phyloP scores from a whole-genome alignment of 164 flowering plant genomes.

The Vitis cinerea region DNA sequence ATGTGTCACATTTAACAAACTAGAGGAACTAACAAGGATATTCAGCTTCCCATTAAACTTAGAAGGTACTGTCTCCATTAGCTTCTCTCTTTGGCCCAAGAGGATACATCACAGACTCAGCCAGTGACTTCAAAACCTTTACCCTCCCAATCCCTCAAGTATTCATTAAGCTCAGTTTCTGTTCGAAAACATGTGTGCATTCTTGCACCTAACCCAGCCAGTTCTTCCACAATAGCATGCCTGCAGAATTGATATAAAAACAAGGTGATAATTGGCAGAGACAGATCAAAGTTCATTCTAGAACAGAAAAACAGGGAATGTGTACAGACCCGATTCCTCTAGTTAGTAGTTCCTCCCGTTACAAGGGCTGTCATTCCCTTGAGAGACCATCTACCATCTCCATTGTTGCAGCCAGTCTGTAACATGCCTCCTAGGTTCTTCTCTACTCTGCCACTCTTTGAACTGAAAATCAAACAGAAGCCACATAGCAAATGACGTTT shows the following conservation, averaged over 20 bases:
- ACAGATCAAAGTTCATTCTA: not conserved
- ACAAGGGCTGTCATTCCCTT: slow-evolving; percentile 30
- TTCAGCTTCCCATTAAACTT: slow-evolving; percentile 37
- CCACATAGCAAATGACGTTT: too few relatives aligned
- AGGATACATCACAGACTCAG: slow-evolving; percentile 36
- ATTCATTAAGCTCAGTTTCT: slow-evolving; percentile 23
- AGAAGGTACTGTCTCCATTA: slow-evolving; percentile 25
- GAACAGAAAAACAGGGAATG: not conserved
- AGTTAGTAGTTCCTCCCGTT: slow-evolving; percentile 24
- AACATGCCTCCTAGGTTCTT: not conserved
- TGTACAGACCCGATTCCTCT: slow-evolving; percentile 22
- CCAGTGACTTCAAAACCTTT: slow-evolving; percentile 35
- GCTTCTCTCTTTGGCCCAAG: slow-evolving; percentile 18
- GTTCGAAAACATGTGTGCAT: slow-evolving; percentile 37
- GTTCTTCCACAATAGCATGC: slow-evolving; percentile 44
- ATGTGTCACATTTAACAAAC: not conserved
- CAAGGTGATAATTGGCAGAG: too few relatives aligned
- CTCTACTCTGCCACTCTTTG: too few relatives aligned
- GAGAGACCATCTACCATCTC: slow-evolving; percentile 22
- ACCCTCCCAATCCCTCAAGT: slow-evolving; percentile 29
- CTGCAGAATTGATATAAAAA: slow-evolving; percentile 11
- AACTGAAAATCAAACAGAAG: too few relatives aligned
- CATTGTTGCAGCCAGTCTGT: not conserved
- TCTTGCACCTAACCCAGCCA: slow-evolving; percentile 38
- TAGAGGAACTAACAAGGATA: slow-evolving; percentile 36